Conservation (phyloP, 441 rosid genomes). For the Capsella rubella region DNA sequence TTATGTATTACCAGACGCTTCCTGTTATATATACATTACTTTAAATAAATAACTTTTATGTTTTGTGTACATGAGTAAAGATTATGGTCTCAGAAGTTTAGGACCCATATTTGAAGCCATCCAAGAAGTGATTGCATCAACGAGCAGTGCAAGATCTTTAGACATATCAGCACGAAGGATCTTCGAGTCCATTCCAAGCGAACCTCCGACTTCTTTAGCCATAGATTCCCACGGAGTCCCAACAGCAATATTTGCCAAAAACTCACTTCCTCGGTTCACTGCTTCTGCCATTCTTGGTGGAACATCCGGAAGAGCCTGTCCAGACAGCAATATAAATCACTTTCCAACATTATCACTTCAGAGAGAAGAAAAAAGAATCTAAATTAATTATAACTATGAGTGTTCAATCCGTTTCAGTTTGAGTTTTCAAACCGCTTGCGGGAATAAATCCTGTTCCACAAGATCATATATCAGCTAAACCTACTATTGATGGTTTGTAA, state of each 20-base stretch:
- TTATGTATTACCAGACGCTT: conserved; percentile 17
- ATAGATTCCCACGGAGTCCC: conserved; percentile 97
- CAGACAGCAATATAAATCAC: conserved; percentile 6
- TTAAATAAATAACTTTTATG: background rate
- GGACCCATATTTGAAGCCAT: conserved; percentile 72
- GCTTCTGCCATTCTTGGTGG: conserved; percentile 99
- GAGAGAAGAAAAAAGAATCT: background rate
- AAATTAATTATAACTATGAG: background rate
- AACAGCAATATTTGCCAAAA: conserved; percentile 71
- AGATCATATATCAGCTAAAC: background rate
- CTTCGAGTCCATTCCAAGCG: conserved; percentile 70
- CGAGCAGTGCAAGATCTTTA: conserved; percentile 72
- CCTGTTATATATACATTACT: conserved; percentile 1
- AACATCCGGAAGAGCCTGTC: conserved; percentile 89
- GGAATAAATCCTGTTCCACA: too few relatives aligned
- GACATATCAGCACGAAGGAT: conserved; percentile 69
- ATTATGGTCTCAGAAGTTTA: conserved; percentile 56
- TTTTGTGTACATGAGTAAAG: conserved; percentile 28
- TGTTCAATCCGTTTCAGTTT: background rate
- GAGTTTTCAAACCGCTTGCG: background rate
- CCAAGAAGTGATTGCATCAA: conserved; percentile 79
- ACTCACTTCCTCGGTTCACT: conserved; percentile 82
- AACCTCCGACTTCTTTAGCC: conserved; percentile 85
- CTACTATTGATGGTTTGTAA: background rate
- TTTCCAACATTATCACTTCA: conserved; percentile 5